Evolutionary conservation across 169 alveolate species (phyloP), one percentile per base, ranked within the genome.

Genomic region (Plasmodium falciparum): DNA sequence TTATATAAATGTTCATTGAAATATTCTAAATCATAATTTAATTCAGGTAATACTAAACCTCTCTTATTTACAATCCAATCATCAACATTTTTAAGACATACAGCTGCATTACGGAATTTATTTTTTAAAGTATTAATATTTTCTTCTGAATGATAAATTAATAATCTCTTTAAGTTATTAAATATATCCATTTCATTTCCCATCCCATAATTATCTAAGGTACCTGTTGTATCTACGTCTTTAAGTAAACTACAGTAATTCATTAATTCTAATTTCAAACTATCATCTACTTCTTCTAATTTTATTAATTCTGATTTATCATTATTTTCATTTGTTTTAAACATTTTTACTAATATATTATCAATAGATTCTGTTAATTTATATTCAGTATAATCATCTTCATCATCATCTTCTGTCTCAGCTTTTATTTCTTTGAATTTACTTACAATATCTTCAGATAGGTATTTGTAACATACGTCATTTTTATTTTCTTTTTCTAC

Each of bases 41-140:
- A 17, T 22, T n/a, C 72, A 13, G 74, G 56, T 13, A 66, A 17
- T 24, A 20, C 22, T n/a, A 66, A 66, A 2, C 74, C 74, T 66
- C 15, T 24, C 39, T 24, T 66, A 12, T 66, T 66, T 3, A 13
- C 15, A 13, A 43, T 24, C 49, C 56, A 66, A 3, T 66, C 74
- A 66, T 66, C 22, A 12, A 43, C 74, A 66, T 66, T 43, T 26
- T 66, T 43, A 6, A 66, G 5, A 66, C 74, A 66, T 66, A 66
- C 22, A 13, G 74, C 74, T 12, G 59, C 26, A 22, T 66, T 66
- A 13, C 39, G 24, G 24, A 66, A 22, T 22, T 29, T 66, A 43
- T 24, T 12, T 26, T n/a, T 13, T 15, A 29, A 15, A 3, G 17
- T 11, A 52, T 11, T 11, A 66, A 26, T n/a, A 12, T 15, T 24